Base-by-base conservation (phyloP, 106 monocot species). In the Chionographis japonica region DNA sequence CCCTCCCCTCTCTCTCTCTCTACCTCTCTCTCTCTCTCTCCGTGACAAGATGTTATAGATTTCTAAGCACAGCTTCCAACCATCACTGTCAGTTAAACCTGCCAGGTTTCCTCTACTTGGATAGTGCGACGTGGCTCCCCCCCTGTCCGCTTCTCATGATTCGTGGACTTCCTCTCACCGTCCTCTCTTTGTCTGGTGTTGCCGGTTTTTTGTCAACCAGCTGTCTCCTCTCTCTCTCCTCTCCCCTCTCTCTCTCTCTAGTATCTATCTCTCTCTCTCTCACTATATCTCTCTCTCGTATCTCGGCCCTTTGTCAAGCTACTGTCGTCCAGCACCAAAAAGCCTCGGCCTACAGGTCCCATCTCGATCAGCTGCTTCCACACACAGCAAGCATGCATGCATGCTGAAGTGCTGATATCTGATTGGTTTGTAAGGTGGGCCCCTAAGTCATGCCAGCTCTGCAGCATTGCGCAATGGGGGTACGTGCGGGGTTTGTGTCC, bases 181-280 rank as follows among this genome's bases (percentile, higher is more conserved):
- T 62, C 62, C 40, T 62, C 62, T 41, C 37, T n/a, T 40, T 62
- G 62, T 62, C 62, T 40, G 37, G 8, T 40, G 12, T 15, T 40
- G n/a, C 62, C 62, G 62, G 62, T 14, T 62, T 14, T 62, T 40
- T 41, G 62, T 62, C 62, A 62, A 62, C 40, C 62, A 15, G 37
- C 62, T 62, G 62, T 41, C 62, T 16, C 41, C 8, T 40, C 41
- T 39, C 6, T 4, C 40, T 40, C 27, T 27, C 27, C 27, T 27
- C 27, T 27, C 27, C 1, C 27, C 27, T 27, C 1, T 27, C 27
- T 1, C 27, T 1, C 27, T 27, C 27, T 27, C n/a, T n/a, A n/a
- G n/a, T n/a, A n/a, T n/a, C n/a, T n/a, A n/a, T n/a, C 27, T 27
- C 27, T 27, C 27, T 27, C 27, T 27, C 27, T 27, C 27, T 27